A percentile compares a stretch with the other conserved stretches of the same genome.
phyloP scores from a whole-genome alignment of 768 basidiomycete genomes.

The Termitomyces sp. region DNA sequence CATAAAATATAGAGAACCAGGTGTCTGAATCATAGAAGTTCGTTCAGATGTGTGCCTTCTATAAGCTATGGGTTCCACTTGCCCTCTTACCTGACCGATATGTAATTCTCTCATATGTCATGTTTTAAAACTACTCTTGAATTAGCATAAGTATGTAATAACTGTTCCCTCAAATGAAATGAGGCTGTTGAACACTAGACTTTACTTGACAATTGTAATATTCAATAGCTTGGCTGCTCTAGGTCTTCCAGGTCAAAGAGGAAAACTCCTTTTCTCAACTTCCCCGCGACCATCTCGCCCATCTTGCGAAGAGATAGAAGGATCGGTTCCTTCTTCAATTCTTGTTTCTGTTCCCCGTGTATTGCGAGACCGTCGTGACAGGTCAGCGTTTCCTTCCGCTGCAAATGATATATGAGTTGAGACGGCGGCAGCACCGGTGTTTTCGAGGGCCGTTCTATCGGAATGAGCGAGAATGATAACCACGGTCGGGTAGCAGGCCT shows the following conservation, averaged over 20 bases:
- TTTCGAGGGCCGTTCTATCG: not conserved
- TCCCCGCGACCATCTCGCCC: not conserved
- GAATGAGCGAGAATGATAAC: slow-evolving; percentile 7
- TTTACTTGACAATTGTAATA: too few species aligned
- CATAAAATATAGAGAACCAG: too few species aligned
- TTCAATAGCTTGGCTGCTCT: not conserved
- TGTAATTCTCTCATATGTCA: too few species aligned
- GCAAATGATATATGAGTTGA: slow-evolving; percentile 2
- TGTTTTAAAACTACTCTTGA: too few species aligned
- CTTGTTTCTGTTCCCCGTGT: not conserved
- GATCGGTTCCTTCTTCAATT: not conserved
- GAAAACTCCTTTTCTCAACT: not conserved
- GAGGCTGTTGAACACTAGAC: too few species aligned
- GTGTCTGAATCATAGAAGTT: too few species aligned
- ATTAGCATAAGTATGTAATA: too few species aligned
- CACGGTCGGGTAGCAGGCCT: slow-evolving; percentile 6
- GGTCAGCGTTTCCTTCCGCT: not conserved
- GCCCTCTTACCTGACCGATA: too few species aligned
- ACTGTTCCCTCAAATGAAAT: too few species aligned
- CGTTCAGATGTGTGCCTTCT: too few species aligned
- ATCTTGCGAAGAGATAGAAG: not conserved
- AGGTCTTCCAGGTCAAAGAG: not conserved
- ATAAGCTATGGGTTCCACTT: too few species aligned
- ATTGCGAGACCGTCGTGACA: not conserved
- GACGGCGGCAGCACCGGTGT: not conserved